Evolutionary conservation across 495 filamentous ascomycete genomes (phyloP).

Genomic region (Penicillium turbatum): DNA sequence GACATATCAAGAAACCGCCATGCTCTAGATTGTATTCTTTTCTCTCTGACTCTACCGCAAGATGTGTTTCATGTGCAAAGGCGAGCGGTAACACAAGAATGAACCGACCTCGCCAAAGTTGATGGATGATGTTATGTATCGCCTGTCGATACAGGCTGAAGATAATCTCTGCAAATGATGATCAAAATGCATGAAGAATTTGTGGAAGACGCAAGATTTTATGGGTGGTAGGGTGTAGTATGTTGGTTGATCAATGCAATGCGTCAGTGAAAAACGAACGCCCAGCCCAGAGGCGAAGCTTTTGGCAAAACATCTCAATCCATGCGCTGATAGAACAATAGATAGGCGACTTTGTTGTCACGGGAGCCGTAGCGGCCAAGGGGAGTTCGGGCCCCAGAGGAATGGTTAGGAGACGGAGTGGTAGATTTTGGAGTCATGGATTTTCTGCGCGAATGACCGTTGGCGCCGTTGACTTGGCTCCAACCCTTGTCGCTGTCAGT

Average conservation of each 20-base stretch:
- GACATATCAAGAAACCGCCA: slow-evolving; percentile 3
- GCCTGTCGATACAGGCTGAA: slow-evolving; percentile 8
- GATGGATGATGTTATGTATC: slow-evolving; percentile 19
- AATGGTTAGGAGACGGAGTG: slow-evolving; percentile 43
- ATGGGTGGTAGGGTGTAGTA: slow-evolving; percentile 10
- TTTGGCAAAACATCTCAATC: slow-evolving; percentile 18
- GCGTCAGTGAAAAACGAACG: neutral
- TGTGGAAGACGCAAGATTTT: neutral
- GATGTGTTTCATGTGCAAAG: slow-evolving; percentile 4
- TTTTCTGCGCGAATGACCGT: slow-evolving; percentile 51
- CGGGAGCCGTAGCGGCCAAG: slow-evolving; percentile 64
- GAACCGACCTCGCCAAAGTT: slow-evolving; percentile 1
- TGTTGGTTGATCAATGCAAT: slow-evolving; percentile 10
- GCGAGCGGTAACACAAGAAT: slow-evolving; percentile 1
- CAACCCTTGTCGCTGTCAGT: slow-evolving; percentile 64
- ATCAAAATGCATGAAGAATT: slow-evolving; percentile 7
- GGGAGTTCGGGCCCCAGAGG: slow-evolving; percentile 58
- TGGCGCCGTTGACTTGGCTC: slow-evolving; percentile 73
- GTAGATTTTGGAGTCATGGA: slow-evolving; percentile 57
- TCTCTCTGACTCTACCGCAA: neutral
- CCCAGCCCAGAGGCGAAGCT: slow-evolving; percentile 2
- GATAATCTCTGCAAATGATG: slow-evolving; percentile 1
- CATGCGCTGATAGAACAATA: slow-evolving; percentile 89
- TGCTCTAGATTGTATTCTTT: neutral
- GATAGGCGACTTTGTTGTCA: slow-evolving; percentile 95